Evolutionary conservation across 73 alveolate genomes (phyloP), one percentile per base, ranked within the genome.

Genomic region (Paramecium tetraurelia): DNA sequence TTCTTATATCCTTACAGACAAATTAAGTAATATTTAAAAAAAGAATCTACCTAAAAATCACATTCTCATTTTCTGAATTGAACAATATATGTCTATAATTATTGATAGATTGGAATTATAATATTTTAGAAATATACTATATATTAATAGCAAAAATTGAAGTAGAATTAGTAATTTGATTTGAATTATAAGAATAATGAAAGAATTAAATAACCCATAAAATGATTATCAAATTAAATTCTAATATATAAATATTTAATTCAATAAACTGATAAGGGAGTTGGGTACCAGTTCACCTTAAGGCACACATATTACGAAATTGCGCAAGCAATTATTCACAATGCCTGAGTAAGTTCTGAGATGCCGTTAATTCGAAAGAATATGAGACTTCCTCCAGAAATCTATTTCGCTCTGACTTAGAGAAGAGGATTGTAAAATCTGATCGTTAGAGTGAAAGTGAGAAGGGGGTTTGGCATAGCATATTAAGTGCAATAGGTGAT

Each of bases 261-360:
- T 63, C 50, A 27, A n/a, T 11, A 7, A 63, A 12, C 16, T 63
- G 11, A 2, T 63, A 31, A 63, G 46, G 48, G 48, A 18, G 16
- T 63, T 63, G 84, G 84, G 68, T 75, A n/a, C 87, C 35, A 35
- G 87, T 41, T 75, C 87, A 33, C 87, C 87, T 75, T 75, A 75
- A 75, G 68, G 87, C 87, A 41, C 36, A 75, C 12, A 75, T 75
- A 36, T 75, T 36, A 75, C 87, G 63, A 75, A 75, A 63, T 27
- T 75, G 86, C 29, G 21, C 8, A 75, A 14, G 68, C 68, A 12
- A n/a, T 35, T 75, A 75, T 75, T 75, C 27, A 38, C 69, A 38
- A 75, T 75, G 87, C 87, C 87, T 75, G 87, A 75, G 87, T 63
- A 75, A 75, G 87, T 35, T 75, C 59, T 75, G 87, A 75, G 87